These are phyloP conservation scores for Boletus huronensis DNA, from an alignment of 768 basidiomycete species.

Conservation along the genomic window DNA sequence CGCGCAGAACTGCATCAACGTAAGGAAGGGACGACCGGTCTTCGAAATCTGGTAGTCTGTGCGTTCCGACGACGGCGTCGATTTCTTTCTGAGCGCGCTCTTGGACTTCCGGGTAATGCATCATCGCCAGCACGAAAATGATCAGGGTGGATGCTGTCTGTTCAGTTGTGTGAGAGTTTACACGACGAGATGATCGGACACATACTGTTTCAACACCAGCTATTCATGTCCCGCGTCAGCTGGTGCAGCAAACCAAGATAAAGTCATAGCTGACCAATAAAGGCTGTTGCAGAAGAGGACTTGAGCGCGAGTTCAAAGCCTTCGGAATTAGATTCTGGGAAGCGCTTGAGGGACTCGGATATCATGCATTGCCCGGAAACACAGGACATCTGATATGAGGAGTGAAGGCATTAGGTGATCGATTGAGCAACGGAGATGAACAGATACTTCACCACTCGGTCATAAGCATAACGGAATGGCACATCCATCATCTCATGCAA, in stretches of 20 bases:
- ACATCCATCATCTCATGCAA: conserved; percentile 28
- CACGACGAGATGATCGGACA: not conserved
- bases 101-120: conserved; percentile 33
- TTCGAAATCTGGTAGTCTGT: conserved; percentile 26
- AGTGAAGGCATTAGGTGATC: not conserved
- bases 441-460: conserved; percentile 19
- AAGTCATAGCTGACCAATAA: conserved; percentile 24
- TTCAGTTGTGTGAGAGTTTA: not conserved
- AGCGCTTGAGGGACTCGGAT: conserved; percentile 28
- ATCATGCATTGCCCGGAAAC: conserved; percentile 29
- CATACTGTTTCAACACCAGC: conserved; percentile 32
- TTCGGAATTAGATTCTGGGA: conserved; percentile 14
- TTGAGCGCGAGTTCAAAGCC: conserved; percentile 29
- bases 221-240: conserved; percentile 9
- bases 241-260: not conserved
- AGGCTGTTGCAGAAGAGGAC: conserved; percentile 31
- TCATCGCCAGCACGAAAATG: conserved; percentile 35
- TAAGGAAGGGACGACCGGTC: conserved; percentile 32
- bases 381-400: conserved; percentile 13
- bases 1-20: conserved; percentile 33
- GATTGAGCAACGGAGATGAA: not conserved
- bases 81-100: conserved; percentile 34
- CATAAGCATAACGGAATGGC: conserved; percentile 29
- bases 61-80: conserved; percentile 28
- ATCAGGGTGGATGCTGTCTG: conserved; percentile 33